Evolutionary conservation across 768 basidiomycete genomes (phyloP), one percentile per base, ranked within the genome.

Genomic region (Boletus patriciae): DNA sequence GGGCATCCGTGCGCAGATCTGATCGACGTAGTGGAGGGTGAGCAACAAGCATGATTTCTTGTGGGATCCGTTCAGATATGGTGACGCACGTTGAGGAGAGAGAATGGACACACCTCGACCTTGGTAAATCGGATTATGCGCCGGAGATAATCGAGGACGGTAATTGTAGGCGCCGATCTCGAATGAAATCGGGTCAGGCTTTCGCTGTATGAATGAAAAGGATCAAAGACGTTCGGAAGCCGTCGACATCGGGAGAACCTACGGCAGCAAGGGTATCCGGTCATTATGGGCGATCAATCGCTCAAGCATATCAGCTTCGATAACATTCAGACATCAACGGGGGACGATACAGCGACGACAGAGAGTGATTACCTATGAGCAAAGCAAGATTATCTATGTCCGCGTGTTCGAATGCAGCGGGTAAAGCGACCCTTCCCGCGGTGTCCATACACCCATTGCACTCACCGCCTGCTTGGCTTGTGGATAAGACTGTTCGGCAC

Each of bases 111-210:
- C 47, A 95, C 94, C 82, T 98, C 97, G 73, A 95, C 87, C 69
- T 96, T 98, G 55, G 95, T 95, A 73, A 92, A 98, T 64, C 83
- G 85, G 64, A 97, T 90, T 66, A 99, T 96, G 52, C 97, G 90
- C 63, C 87, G 83, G 55, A 98, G 81, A 75, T 99, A 99, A 70
- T 98, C 97, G 60, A 92, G 78, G 47, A 98, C 86, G 60, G 80
- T 82, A 73, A 98, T 98, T 58, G 77, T 80, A 43, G 97, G 96
- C 6, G 94, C 83, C 10, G 94, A 85, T 63, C 95, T 84, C 33
- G 95, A 98, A 75, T 99, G 97, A 72, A 99, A 99, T 52, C 95
- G 88, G 45, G 97, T 98, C 60, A 99, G 81, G 61, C 87, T 85
- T 77, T 92, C 90, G 33, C 92, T 94, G 70, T 43, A 51, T 56